Evolutionary conservation across 202 grass and related monocot genomes (phyloP).

Genomic region (Hordeum pubiflorum): DNA sequence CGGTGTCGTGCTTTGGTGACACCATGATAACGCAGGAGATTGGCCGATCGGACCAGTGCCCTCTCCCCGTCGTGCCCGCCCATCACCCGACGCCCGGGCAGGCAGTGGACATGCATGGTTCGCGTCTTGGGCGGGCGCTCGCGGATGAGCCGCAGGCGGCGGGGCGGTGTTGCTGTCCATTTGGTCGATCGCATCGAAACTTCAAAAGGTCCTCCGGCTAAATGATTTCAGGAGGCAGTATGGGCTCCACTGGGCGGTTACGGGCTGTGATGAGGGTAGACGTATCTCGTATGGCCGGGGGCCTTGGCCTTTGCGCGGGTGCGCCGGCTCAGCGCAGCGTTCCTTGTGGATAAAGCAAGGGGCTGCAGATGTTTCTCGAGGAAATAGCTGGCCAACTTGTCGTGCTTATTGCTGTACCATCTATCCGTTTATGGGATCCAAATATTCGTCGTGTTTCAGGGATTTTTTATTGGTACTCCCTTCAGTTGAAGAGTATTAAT

Average conservation of each 20-base stretch:
- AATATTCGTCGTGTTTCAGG: not conserved
- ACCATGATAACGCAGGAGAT: not conserved
- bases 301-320: not conserved
- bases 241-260: conserved; percentile 8
- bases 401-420: not conserved
- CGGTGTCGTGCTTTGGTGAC: not conserved
- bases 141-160: not conserved
- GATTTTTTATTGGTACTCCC: no score
- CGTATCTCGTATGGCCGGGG: conserved; percentile 8
- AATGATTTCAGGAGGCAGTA: not conserved
- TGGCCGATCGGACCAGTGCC: not conserved
- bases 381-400: conserved; percentile 22
- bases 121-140: not conserved
- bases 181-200: not conserved
- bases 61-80: not conserved
- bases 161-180: not conserved
- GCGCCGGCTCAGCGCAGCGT: not conserved
- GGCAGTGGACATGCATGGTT: not conserved
- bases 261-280: conserved; percentile 20
- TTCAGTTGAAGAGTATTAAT: no score
- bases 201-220: not conserved
- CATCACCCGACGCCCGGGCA: not conserved
- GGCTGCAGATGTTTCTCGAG: not conserved
- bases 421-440: not conserved
- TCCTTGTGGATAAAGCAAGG: not conserved